Conservation (phyloP, 345 rosid species). For the Populus euphratica region DNA sequence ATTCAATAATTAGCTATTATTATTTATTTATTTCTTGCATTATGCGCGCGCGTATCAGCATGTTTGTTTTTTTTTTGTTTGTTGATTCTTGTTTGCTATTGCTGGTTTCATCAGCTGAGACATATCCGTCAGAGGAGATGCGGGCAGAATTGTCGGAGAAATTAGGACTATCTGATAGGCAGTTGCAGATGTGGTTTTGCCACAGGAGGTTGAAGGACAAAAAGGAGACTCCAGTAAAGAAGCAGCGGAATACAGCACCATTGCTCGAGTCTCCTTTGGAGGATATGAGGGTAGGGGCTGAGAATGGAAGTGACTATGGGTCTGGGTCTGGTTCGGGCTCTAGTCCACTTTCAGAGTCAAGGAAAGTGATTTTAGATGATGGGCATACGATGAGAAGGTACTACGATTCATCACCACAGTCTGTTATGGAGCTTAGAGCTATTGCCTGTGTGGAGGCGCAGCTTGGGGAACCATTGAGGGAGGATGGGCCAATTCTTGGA, state of each 20-base stretch:
- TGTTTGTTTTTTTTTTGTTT: background rate
- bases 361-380: conserved; percentile 40
- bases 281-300: conserved; percentile 39
- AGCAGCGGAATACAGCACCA: conserved; percentile 34
- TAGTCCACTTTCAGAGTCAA: conserved; percentile 47
- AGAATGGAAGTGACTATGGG: conserved; percentile 52
- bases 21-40: background rate
- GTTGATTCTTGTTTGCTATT: conserved; percentile 12
- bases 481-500: conserved; percentile 94
- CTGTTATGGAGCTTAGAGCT: conserved; percentile 79
- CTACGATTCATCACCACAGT: conserved; percentile 58
- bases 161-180: conserved; percentile 88
- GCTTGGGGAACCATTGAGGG: conserved; percentile 91
- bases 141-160: conserved; percentile 72
- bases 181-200: conserved; percentile 99
- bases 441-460: conserved; percentile 91
- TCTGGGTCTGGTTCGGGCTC: conserved; percentile 79
- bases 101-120: conserved; percentile 55
- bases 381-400: conserved; percentile 40
- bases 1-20: background rate
- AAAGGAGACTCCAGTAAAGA: conserved; percentile 58
- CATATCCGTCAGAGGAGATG: conserved; percentile 75
- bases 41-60: background rate
- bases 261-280: conserved; percentile 48
- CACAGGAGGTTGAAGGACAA: conserved; percentile 94